Percentiles rank a stretch among this genome's conserved stretches.
phyloP scores from a whole-genome alignment of 23 red algal genomes.

The Chondrus crispus region DNA sequence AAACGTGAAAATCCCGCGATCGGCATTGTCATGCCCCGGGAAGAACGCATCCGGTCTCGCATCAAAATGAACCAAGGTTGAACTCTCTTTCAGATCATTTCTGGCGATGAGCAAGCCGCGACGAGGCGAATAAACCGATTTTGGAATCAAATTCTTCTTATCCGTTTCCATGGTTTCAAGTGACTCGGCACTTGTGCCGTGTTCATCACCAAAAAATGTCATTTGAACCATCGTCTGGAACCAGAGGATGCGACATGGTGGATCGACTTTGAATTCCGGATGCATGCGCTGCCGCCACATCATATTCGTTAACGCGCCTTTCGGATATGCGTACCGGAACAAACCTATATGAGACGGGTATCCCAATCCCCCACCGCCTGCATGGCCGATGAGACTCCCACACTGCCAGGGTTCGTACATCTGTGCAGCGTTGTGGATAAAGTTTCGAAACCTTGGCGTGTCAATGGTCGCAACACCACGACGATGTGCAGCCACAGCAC shows the following conservation, averaged over 20 bases:
- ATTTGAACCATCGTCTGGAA: conserved; percentile 30
- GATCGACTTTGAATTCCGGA: conserved; percentile 11
- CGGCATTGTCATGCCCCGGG: conserved; percentile 55
- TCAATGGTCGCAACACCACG: neutral
- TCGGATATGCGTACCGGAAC: conserved; percentile 47
- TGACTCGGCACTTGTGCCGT: neutral
- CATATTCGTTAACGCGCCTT: conserved; percentile 16
- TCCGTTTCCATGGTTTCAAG: neutral
- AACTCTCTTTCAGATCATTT: neutral
- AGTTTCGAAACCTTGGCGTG: conserved; percentile 25
- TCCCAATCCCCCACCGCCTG: conserved; percentile 23
- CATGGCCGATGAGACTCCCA: conserved; percentile 29
- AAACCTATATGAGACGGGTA: conserved; percentile 22
- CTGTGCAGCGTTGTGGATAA: conserved; percentile 41
- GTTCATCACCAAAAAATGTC: conserved; percentile 30
- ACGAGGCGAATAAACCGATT: conserved; percentile 24
- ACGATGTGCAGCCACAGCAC: conserved; percentile 1
- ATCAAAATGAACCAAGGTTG: conserved; percentile 40
- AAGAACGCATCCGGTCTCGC: conserved; percentile 47
- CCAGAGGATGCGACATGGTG: conserved; percentile 42
- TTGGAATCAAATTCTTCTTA: neutral
- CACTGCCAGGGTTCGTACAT: conserved; percentile 58
- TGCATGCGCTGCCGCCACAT: conserved; percentile 37
- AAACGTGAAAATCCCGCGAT: conserved; percentile 45
- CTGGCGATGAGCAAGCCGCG: conserved; percentile 43